phyloP scores from a whole-genome alignment of 2,329 filamentous ascomycete genomes.

The Tolypocladium amazonense region DNA sequence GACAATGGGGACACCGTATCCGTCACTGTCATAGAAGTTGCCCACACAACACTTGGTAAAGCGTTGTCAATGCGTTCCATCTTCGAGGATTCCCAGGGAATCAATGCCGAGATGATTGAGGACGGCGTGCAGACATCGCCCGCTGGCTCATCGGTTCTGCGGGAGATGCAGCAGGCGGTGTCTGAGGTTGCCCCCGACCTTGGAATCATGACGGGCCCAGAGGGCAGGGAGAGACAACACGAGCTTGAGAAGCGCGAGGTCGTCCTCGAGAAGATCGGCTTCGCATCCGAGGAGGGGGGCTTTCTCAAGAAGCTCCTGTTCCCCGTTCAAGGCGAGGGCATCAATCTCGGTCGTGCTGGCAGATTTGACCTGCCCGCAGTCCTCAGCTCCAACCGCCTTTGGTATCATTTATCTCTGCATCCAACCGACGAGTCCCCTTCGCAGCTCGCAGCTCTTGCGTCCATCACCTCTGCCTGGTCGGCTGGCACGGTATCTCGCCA shows the following conservation, averaged over 20 bases:
- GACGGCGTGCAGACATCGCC: constrained; percentile 73
- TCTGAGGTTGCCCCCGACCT: constrained; percentile 67
- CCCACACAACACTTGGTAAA: constrained; percentile 69
- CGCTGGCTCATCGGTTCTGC: constrained; percentile 70
- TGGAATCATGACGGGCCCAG: constrained; percentile 58
- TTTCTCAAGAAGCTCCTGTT: constrained; percentile 78
- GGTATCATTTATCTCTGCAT: constrained; percentile 89
- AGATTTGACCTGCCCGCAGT: constrained; percentile 68
- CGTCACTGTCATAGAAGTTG: constrained; percentile 80
- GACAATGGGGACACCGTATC: constrained; percentile 76
- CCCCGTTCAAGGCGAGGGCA: constrained; percentile 66
- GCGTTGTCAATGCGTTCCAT: constrained; percentile 81
- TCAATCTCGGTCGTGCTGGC: constrained; percentile 65
- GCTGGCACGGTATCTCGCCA: constrained; percentile 88
- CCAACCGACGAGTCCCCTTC: constrained; percentile 80
- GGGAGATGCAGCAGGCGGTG: constrained; percentile 79
- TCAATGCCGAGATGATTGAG: constrained; percentile 95
- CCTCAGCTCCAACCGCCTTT: constrained; percentile 76
- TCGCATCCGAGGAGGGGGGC: constrained; percentile 70
- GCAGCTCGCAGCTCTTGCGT: constrained; percentile 59
- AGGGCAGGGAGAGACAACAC: constrained; percentile 62
- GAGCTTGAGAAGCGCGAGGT: constrained; percentile 73
- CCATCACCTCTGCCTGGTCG: constrained; percentile 79
- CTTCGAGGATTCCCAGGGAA: constrained; percentile 86
- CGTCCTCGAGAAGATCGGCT: constrained; percentile 75